Conservation (phyloP, 2,329 filamentous ascomycete species). For the Fusarium tricinctum region DNA sequence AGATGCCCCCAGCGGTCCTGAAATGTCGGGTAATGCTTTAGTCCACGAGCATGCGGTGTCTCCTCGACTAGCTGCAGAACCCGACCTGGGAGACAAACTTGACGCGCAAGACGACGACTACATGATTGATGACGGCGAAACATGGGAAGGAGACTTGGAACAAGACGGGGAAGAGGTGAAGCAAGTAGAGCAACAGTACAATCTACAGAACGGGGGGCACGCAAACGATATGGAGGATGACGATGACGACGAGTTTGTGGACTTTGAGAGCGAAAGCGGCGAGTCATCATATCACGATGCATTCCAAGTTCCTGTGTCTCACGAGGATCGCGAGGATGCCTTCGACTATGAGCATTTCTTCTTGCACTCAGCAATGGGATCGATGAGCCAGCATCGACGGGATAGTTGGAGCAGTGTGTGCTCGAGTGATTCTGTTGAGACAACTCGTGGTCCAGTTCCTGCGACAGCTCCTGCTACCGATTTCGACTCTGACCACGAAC, state of each 20-base stretch:
- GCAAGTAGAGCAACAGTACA: slow-evolving; percentile 45
- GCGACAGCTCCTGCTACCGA: slow-evolving; percentile 7
- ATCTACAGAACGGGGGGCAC: slow-evolving; percentile 43
- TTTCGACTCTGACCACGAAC: slow-evolving; percentile 40
- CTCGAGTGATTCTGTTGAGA: slow-evolving; percentile 74
- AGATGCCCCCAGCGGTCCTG: slow-evolving; percentile 5
- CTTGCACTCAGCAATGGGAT: slow-evolving; percentile 90
- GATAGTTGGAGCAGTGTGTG: slow-evolving; percentile 67
- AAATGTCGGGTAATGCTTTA: slow-evolving; percentile 5
- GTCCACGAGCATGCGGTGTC: slow-evolving; percentile 1
- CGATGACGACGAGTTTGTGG: slow-evolving; percentile 54
- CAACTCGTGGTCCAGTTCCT: slow-evolving; percentile 64
- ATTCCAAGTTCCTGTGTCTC: slow-evolving; percentile 74
- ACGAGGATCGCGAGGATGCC: slow-evolving; percentile 93
- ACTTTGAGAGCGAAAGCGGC: slow-evolving; percentile 72
- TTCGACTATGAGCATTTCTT: slow-evolving; percentile 99
- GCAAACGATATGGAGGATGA: slow-evolving; percentile 41
- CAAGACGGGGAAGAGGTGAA: slow-evolving; percentile 28
- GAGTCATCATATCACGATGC: slow-evolving; percentile 75
- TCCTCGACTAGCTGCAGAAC: slow-evolving; percentile 4
- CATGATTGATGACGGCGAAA: slow-evolving; percentile 53
- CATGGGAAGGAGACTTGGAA: slow-evolving; percentile 29
- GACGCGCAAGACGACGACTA: slow-evolving; percentile 40
- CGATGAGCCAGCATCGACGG: slow-evolving; percentile 66
- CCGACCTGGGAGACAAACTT: slow-evolving; percentile 36